phyloP scores from a whole-genome alignment of 1,284 basidiomycete genomes.

The Cryptococcus sp. region DNA sequence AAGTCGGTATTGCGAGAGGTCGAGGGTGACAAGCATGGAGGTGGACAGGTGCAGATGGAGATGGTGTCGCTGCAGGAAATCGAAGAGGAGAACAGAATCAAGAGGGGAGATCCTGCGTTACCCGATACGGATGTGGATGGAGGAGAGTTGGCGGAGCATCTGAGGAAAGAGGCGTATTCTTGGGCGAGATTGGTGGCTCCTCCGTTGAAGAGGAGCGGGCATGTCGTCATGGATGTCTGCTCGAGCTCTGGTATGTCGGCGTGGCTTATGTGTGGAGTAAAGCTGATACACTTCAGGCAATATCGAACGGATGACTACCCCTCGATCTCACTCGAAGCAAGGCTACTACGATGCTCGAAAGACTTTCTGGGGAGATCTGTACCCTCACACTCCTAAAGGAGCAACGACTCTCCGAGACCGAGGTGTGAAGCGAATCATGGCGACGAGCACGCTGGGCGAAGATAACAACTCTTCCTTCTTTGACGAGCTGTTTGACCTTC shows the following conservation, averaged over 20 bases:
- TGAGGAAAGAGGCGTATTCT: slow-evolving; percentile 53
- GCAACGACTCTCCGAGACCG: slow-evolving; percentile 57
- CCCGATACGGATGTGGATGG: slow-evolving; percentile 3
- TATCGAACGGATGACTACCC: slow-evolving; percentile 83
- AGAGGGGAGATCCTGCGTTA: background rate
- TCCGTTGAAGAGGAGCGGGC: slow-evolving; percentile 85
- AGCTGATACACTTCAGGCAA: slow-evolving; percentile 54
- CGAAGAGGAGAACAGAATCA: background rate
- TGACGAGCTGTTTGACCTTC: background rate
- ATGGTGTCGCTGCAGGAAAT: slow-evolving; percentile 14
- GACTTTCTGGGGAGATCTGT: slow-evolving; percentile 86
- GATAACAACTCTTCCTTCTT: background rate
- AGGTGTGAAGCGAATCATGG: slow-evolving; percentile 14
- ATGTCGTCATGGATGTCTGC: slow-evolving; percentile 89
- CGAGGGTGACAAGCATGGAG: slow-evolving; percentile 29
- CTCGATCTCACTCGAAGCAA: slow-evolving; percentile 89
- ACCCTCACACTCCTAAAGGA: slow-evolving; percentile 79
- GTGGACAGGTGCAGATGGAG: slow-evolving; percentile 13
- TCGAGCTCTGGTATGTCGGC: slow-evolving; percentile 61
- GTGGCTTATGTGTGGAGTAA: background rate
- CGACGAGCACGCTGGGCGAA: background rate
- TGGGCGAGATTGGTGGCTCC: slow-evolving; percentile 91
- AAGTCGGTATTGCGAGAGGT: slow-evolving; percentile 26
- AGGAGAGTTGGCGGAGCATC: slow-evolving; percentile 12
- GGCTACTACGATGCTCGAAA: slow-evolving; percentile 93